These are phyloP conservation scores for Calonectria pseudoturangicola DNA, from an alignment of 2,329 filamentous ascomycete species.

Conservation along the genomic window DNA sequence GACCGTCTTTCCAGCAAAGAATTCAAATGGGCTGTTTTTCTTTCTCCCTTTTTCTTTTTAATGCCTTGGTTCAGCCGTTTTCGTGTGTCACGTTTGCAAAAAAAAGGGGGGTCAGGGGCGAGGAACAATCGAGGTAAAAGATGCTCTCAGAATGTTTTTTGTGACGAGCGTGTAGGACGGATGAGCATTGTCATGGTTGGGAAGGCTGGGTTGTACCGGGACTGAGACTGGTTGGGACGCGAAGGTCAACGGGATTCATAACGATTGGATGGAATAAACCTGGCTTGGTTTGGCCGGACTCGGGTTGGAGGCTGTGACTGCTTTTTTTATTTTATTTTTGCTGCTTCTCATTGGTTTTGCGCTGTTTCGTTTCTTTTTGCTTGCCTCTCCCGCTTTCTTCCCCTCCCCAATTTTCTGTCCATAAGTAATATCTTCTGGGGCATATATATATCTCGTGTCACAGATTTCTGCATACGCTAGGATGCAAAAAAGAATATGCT, in stretches of 20 bases:
- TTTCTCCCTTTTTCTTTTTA: neutral
- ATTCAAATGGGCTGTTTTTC: slow-evolving; percentile 25
- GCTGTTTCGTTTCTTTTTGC: slow-evolving; percentile 9
- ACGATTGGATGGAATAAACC: slow-evolving; percentile 23
- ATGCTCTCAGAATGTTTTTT: neutral
- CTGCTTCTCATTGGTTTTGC: neutral
- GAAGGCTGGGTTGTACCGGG: slow-evolving; percentile 25
- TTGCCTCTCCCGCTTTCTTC: slow-evolving; percentile 4
- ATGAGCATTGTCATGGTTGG: neutral
- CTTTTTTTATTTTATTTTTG: slow-evolving; percentile 31
- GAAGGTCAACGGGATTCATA: neutral
- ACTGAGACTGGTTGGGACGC: slow-evolving; percentile 26
- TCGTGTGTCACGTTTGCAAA: slow-evolving; percentile 5
- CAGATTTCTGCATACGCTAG: slow-evolving; percentile 43
- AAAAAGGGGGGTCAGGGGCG: slow-evolving; percentile 2
- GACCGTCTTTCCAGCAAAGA: slow-evolving; percentile 33
- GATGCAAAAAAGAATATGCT: slow-evolving; percentile 41
- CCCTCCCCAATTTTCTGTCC: slow-evolving; percentile 33
- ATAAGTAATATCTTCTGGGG: slow-evolving; percentile 44
- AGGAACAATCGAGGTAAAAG: slow-evolving; percentile 2
- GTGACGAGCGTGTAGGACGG: slow-evolving; percentile 8
- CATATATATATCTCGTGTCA: slow-evolving; percentile 40
- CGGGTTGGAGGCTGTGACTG: slow-evolving; percentile 46
- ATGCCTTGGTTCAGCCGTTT: slow-evolving; percentile 13
- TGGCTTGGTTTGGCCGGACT: slow-evolving; percentile 33